Evolutionary conservation across 177 flowering plant genomes (phyloP).

Genomic region (Viscum album): DNA sequence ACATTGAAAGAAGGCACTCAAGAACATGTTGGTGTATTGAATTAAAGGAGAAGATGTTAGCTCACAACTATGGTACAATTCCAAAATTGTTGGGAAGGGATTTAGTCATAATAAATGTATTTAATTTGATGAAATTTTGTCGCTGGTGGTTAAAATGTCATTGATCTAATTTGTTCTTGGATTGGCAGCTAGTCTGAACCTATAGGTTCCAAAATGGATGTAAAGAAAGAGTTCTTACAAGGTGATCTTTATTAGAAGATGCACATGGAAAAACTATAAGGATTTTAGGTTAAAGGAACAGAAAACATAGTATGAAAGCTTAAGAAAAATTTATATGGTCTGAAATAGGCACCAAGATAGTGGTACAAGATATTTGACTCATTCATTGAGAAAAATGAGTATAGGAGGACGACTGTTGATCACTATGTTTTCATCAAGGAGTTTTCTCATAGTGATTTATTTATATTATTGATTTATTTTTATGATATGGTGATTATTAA

Average conservation of each 20-base stretch:
- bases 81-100: background rate
- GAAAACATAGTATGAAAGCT: too few relatives aligned
- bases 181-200: too few relatives aligned
- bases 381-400: background rate
- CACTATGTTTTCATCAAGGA: background rate
- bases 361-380: background rate
- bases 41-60: background rate
- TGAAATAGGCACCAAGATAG: too few relatives aligned
- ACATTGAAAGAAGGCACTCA: background rate
- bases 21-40: background rate
- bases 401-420: too few relatives aligned
- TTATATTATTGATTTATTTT: background rate
- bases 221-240: too few relatives aligned
- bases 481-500: too few relatives aligned
- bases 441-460: background rate
- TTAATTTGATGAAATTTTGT: background rate
- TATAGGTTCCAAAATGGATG: too few relatives aligned
- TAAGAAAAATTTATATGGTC: too few relatives aligned
- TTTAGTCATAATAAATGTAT: background rate
- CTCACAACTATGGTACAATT: background rate
- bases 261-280: too few relatives aligned
- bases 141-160: background rate
- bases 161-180: background rate
- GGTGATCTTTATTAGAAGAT: too few relatives aligned
- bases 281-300: too few relatives aligned